Conservation (phyloP, 2,329 filamentous ascomycete species). For the Simplicillium sp. region DNA sequence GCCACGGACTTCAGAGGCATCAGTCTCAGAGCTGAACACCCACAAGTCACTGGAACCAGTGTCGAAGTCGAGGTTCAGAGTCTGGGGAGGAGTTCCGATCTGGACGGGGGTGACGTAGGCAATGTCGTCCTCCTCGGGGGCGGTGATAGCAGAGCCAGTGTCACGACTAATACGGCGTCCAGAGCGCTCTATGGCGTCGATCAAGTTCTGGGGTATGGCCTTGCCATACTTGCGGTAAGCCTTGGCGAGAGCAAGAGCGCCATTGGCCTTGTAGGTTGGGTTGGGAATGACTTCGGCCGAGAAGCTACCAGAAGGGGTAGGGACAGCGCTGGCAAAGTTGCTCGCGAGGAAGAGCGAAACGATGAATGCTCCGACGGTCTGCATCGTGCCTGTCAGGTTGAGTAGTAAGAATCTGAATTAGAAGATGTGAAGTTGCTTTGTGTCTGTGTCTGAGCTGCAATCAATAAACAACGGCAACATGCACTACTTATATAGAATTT, state of each 20-base stretch:
- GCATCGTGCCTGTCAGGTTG: too few species aligned
- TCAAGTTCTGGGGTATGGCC: background rate
- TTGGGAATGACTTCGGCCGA: too few species aligned
- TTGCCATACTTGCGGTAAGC: background rate
- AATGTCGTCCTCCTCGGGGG: background rate
- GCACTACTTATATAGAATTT: too few species aligned
- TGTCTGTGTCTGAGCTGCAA: too few species aligned
- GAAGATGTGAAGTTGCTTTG: too few species aligned
- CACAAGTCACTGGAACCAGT: constrained; percentile 31
- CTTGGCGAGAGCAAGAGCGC: background rate
- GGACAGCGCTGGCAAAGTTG: too few species aligned
- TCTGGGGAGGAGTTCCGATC: constrained; percentile 23
- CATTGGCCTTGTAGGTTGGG: background rate
- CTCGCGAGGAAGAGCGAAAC: too few species aligned
- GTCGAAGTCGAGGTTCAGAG: constrained; percentile 28
- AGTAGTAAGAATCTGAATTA: too few species aligned
- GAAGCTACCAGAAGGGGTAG: too few species aligned
- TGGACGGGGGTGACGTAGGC: background rate
- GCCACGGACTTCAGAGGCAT: constrained; percentile 14
- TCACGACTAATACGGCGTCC: background rate
- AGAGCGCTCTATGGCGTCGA: background rate
- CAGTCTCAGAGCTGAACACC: constrained; percentile 21
- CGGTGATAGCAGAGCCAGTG: background rate
- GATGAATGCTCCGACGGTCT: too few species aligned
- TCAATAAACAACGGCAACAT: too few species aligned